Base-by-base conservation (phyloP, 768 basidiomycete species). In the Lactifluus volemus region DNA sequence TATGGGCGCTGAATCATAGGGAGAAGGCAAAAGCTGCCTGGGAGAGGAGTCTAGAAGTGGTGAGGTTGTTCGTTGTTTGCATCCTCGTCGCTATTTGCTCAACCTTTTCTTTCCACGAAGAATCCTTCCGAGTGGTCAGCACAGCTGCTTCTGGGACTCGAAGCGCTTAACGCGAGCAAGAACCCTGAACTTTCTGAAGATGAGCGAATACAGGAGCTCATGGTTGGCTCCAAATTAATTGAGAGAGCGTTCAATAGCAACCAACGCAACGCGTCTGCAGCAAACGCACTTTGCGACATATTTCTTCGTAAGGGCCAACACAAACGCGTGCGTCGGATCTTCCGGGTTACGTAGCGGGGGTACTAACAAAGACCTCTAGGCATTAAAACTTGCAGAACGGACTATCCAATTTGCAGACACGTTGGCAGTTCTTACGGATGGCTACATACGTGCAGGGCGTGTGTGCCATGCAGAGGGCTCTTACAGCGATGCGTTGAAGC, bases 381-480 rank as follows among this genome's bases (percentile, higher is more conserved):
- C 93, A 0, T 72, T 96, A 48, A 99, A 98, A 76, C 77, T 98
- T 19, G 94, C 93, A 25, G 97, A 98, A 68, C 83, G 94, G 54
- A 88, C 94, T 0, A 85, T 98, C 44, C 94, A 98, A 70, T 97
- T 90, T 68, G 89, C 95, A 0, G 96, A 98, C 67, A 92, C 89
- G 0, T 77, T 92, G 36, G 80, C 89, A 0, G 76, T 96, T 15
- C 78, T 95, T 32, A 88, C 90, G 0, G 95, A 97, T 67, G 88
- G 93, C 3, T 89, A 93, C 68, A 74, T 95, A 15, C 81, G 88
- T 36, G 85, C 94, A 14, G 96, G 86, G 2, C 83, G 92, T 17
- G 85, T 89, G 3, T 79, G 84, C 14, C 92, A 95, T 66, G 83
- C 84, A 1, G 82, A 88, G 67, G 88, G 86, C 0, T 77, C 77